A percentile compares a stretch with the other conserved stretches of the same genome.
These are phyloP conservation scores for Dillenia turbinata DNA, from an alignment of 164 flowering plant genomes.

Conservation along the genomic window DNA sequence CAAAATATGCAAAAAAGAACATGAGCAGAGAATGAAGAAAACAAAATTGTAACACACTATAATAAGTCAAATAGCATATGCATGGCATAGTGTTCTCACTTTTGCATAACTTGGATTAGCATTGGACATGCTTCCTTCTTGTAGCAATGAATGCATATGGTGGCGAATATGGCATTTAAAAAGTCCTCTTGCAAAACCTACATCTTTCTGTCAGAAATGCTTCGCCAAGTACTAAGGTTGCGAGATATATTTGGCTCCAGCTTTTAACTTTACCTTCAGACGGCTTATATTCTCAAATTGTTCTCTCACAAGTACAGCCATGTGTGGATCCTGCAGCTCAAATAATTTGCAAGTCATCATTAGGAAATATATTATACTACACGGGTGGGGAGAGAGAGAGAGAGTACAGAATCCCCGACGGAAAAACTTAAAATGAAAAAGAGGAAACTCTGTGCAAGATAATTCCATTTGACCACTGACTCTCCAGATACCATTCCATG, in stretches of 20 bases:
- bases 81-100: slow-evolving; percentile 33
- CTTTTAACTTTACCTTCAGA: slow-evolving; percentile 45
- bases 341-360: slow-evolving; percentile 9
- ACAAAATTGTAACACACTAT: not conserved
- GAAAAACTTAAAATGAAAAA: no score
- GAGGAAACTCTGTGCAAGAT: no score
- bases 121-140: slow-evolving; percentile 18
- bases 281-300: slow-evolving; percentile 46
- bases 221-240: not conserved
- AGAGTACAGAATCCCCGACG: no score
- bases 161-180: slow-evolving; percentile 68
- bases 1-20: slow-evolving; percentile 5
- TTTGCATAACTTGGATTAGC: slow-evolving; percentile 44
- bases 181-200: slow-evolving; percentile 92
- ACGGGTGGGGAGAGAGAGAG: no score
- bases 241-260: not conserved
- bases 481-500: no score
- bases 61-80: not conserved
- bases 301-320: slow-evolving; percentile 75
- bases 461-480: no score
- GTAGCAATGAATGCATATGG: slow-evolving; percentile 47
- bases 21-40: not conserved
- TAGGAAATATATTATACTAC: not conserved
- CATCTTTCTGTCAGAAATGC: slow-evolving; percentile 10
- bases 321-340: slow-evolving; percentile 70